A percentile compares a stretch with the other conserved stretches of the same genome.
These are phyloP conservation scores for Mortierella sp. DNA, from an alignment of 371 early-diverging fungal species.

Conservation along the genomic window DNA sequence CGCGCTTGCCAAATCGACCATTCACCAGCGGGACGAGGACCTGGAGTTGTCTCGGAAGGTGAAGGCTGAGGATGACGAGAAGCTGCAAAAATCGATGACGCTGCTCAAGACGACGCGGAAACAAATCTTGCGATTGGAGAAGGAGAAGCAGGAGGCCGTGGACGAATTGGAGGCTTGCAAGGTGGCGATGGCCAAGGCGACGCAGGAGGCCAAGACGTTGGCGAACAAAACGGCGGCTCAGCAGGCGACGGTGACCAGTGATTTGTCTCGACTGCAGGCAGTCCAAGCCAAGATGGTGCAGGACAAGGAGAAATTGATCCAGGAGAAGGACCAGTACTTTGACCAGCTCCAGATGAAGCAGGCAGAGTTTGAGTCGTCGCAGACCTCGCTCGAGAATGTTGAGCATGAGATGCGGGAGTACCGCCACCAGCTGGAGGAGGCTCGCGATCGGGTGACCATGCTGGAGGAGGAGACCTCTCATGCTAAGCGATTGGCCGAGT, in stretches of 20 bases:
- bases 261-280: constrained; percentile 43
- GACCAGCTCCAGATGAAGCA: constrained; percentile 75
- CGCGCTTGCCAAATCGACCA: constrained; percentile 64
- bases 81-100: constrained; percentile 64
- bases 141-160: constrained; percentile 68
- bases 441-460: constrained; percentile 63
- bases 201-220: constrained; percentile 49
- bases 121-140: constrained; percentile 68
- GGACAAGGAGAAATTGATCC: constrained; percentile 61
- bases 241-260: constrained; percentile 45
- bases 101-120: constrained; percentile 69
- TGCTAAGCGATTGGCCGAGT: constrained; percentile 54
- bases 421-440: constrained; percentile 65
- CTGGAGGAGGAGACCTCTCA: constrained; percentile 64
- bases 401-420: constrained; percentile 67
- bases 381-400: constrained; percentile 69
- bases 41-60: constrained; percentile 62
- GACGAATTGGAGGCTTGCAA: constrained; percentile 63
- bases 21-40: constrained; percentile 70
- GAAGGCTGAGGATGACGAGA: constrained; percentile 66
- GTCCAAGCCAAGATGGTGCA: constrained; percentile 57
- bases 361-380: constrained; percentile 80
- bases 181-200: constrained; percentile 32
- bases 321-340: constrained; percentile 70
- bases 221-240: constrained; percentile 33